Conservation (phyloP, 495 filamentous ascomycete species). For the Friedmanniomyces simplex region DNA sequence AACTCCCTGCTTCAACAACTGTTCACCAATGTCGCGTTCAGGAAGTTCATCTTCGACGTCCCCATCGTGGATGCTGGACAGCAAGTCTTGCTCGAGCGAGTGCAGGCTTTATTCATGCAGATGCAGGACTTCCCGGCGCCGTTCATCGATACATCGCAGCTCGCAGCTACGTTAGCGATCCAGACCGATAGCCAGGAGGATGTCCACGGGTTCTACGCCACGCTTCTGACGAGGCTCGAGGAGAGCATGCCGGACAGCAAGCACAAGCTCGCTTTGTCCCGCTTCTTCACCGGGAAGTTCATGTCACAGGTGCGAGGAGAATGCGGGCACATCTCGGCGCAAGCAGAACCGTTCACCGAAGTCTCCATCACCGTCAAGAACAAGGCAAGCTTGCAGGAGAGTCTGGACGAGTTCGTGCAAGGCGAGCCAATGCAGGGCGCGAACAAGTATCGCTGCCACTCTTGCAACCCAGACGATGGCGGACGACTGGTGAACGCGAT, state of each 20-base stretch:
- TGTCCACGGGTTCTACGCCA: constrained; percentile 94
- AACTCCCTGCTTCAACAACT: constrained; percentile 93
- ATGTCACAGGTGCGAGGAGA: constrained; percentile 94
- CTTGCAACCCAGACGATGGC: constrained; percentile 50
- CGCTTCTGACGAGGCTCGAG: constrained; percentile 87
- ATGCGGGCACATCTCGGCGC: constrained; percentile 85
- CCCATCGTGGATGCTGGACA: constrained; percentile 44
- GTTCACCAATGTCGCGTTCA: constrained; percentile 90
- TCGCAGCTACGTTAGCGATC: constrained; percentile 69
- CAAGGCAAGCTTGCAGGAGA: constrained; percentile 72
- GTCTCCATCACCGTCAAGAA: constrained; percentile 97
- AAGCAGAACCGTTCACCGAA: constrained; percentile 81
- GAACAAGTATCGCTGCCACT: constrained; percentile 96
- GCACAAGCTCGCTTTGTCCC: constrained; percentile 65
- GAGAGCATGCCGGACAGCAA: constrained; percentile 58
- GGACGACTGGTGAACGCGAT: constrained; percentile 82
- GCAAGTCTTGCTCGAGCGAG: constrained; percentile 63
- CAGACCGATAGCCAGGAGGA: constrained; percentile 92
- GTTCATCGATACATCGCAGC: constrained; percentile 58
- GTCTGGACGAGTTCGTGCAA: constrained; percentile 84
- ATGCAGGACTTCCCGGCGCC: constrained; percentile 76
- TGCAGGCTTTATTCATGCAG: constrained; percentile 67
- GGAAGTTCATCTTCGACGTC: constrained; percentile 68
- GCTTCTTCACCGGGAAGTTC: constrained; percentile 82
- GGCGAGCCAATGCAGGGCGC: constrained; percentile 97